phyloP scores from a whole-genome alignment of 2,329 filamentous ascomycete genomes.

The Penicillium sp. region DNA sequence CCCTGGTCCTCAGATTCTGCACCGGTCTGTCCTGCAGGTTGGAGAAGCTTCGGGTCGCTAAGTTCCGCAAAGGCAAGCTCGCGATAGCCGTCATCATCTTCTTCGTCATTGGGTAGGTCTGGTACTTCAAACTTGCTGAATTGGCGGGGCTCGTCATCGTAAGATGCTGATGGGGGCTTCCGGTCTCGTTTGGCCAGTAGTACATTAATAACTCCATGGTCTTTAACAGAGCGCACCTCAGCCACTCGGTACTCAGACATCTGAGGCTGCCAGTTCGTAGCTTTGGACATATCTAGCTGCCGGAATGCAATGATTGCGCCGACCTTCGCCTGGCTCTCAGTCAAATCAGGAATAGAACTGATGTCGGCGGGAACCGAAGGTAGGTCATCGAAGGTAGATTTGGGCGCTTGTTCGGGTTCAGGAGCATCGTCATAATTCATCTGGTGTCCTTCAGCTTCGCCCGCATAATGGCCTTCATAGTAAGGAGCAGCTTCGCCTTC shows the following conservation, averaged over 20 bases:
- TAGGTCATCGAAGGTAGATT: constrained; percentile 44
- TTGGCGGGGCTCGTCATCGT: constrained; percentile 64
- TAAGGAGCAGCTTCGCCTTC: not conserved
- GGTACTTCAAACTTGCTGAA: constrained; percentile 79
- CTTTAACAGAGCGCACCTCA: constrained; percentile 57
- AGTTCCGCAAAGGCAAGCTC: constrained; percentile 61
- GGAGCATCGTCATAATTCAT: constrained; percentile 45
- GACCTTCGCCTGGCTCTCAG: constrained; percentile 31
- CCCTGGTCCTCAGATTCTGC: constrained; percentile 18
- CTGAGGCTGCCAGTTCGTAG: constrained; percentile 47
- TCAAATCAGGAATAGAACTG: constrained; percentile 55
- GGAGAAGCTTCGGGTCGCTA: constrained; percentile 65
- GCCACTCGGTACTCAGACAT: constrained; percentile 62
- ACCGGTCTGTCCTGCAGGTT: constrained; percentile 34
- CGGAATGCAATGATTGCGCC: constrained; percentile 48
- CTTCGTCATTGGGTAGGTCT: constrained; percentile 57
- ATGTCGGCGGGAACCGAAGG: constrained; percentile 59
- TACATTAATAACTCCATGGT: constrained; percentile 57
- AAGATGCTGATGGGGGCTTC: constrained; percentile 55
- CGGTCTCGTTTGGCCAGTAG: constrained; percentile 69
- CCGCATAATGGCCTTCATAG: constrained; percentile 23
- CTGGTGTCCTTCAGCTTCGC: constrained; percentile 20
- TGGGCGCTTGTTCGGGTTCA: constrained; percentile 17
- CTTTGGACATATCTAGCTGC: constrained; percentile 47
- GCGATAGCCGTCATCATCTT: constrained; percentile 60